phyloP scores from a whole-genome alignment of 2,329 filamentous ascomycete species.

The Fusarium gaditjirri region DNA sequence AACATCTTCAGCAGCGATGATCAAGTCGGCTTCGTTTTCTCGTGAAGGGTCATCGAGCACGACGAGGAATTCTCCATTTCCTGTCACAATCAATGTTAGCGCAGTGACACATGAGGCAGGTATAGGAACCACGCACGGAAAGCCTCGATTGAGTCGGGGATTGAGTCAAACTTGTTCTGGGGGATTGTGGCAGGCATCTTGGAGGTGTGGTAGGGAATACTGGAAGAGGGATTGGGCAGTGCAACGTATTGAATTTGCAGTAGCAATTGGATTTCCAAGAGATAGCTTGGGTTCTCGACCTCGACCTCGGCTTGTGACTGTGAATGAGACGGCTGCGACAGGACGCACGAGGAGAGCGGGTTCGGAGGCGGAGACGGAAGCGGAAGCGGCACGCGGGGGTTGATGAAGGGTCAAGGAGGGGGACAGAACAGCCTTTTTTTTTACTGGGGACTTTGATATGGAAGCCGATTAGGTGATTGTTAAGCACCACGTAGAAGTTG shows the following conservation, averaged over 20 bases:
- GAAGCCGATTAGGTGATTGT: slow-evolving; percentile 20
- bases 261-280: not conserved
- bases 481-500: not conserved
- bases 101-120: not conserved
- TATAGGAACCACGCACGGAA: slow-evolving; percentile 63
- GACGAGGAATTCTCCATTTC: slow-evolving; percentile 90
- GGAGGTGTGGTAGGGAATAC: not conserved
- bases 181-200: slow-evolving; percentile 64
- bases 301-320: slow-evolving; percentile 38
- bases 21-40: slow-evolving; percentile 98
- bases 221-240: slow-evolving; percentile 3
- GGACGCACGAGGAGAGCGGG: slow-evolving; percentile 36
- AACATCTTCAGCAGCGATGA: slow-evolving; percentile 87
- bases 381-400: slow-evolving; percentile 23
- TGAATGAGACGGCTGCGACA: slow-evolving; percentile 33
- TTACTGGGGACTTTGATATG: not conserved
- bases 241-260: not conserved
- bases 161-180: slow-evolving; percentile 68
- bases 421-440: not conserved
- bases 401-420: slow-evolving; percentile 20
- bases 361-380: slow-evolving; percentile 38
- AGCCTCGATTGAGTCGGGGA: slow-evolving; percentile 71
- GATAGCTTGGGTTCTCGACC: slow-evolving; percentile 21
- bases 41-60: slow-evolving; percentile 92
- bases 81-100: slow-evolving; percentile 52